A percentile compares a stretch with the other conserved stretches of the same genome.
Conservation (phyloP, 176 grass and related monocot species). For the Metroxylon sagu region DNA sequence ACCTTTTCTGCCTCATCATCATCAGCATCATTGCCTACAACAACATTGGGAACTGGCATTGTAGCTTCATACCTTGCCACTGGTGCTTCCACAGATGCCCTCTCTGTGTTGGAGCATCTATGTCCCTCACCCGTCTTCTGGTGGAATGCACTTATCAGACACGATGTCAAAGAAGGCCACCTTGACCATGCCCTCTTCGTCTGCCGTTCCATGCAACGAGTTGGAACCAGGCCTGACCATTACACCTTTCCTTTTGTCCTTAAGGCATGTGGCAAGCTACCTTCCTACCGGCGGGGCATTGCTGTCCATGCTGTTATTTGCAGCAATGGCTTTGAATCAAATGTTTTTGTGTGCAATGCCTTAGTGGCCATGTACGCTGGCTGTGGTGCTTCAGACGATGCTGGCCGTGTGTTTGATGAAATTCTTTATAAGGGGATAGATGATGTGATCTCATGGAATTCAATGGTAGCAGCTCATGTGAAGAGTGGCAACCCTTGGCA, state of each 20-base stretch:
- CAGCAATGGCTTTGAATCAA: conserved; percentile 56
- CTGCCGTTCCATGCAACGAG: conserved; percentile 49
- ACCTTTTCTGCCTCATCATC: not conserved
- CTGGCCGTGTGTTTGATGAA: conserved; percentile 56
- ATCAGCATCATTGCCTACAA: not conserved
- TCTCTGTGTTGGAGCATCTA: conserved; percentile 44
- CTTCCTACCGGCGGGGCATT: conserved; percentile 51
- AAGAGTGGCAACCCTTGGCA: conserved; percentile 32
- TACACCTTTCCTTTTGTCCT: conserved; percentile 71
- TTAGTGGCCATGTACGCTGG: conserved; percentile 66
- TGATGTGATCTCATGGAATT: conserved; percentile 93
- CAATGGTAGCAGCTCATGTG: conserved; percentile 58
- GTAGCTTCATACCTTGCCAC: conserved; percentile 13
- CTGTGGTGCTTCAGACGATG: conserved; percentile 53
- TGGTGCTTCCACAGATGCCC: conserved; percentile 19
- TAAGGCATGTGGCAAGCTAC: conserved; percentile 72
- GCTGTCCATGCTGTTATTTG: conserved; percentile 57
- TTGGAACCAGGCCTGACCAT: conserved; percentile 54
- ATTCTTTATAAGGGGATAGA: conserved; percentile 53
- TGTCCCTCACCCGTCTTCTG: conserved; percentile 41
- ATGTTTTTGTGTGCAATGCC: conserved; percentile 71
- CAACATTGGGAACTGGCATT: conserved; percentile 12
- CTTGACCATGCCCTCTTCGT: conserved; percentile 47
- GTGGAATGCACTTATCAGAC: conserved; percentile 62
- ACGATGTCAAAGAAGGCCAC: conserved; percentile 46